Conservation (phyloP, 768 basidiomycete genomes). For the Collybia mongolica region DNA sequence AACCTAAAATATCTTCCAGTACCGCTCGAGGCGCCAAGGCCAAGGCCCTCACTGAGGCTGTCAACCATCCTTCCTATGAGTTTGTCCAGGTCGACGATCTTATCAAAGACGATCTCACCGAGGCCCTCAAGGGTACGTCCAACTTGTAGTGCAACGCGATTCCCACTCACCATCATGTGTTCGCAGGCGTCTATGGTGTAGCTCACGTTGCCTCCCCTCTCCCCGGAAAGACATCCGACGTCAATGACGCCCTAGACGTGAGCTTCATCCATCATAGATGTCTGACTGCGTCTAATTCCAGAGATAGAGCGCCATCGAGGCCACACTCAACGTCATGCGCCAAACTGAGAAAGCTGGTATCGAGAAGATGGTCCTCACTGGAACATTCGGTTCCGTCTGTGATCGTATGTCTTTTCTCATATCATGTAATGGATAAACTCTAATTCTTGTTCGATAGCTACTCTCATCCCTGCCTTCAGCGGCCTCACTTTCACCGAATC, state of each 20-base stretch:
- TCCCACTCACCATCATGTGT: neutral
- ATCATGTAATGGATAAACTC: neutral
- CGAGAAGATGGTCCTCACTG: slow-evolving; percentile 30
- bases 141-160: no score
- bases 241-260: slow-evolving; percentile 21
- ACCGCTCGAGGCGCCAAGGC: slow-evolving; percentile 31
- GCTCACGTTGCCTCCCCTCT: slow-evolving; percentile 33
- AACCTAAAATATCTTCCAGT: slow-evolving; percentile 12
- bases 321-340: slow-evolving; percentile 26
- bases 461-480: slow-evolving; percentile 15
- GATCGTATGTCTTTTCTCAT: slow-evolving; percentile 20
- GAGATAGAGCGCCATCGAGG: slow-evolving; percentile 22
- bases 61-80: slow-evolving; percentile 26
- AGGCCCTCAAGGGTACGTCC: slow-evolving; percentile 18
- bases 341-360: slow-evolving; percentile 25
- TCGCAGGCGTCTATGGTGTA: slow-evolving; percentile 37
- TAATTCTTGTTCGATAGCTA: slow-evolving; percentile 13
- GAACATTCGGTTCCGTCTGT: slow-evolving; percentile 28
- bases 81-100: slow-evolving; percentile 22
- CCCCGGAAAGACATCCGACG: slow-evolving; percentile 13
- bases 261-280: neutral
- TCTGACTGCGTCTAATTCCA: neutral
- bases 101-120: slow-evolving; percentile 11
- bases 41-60: slow-evolving; percentile 15
- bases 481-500: slow-evolving; percentile 22